Evolutionary conservation across 768 basidiomycete species (phyloP), one percentile per base, ranked within the genome.

Genomic region (Auricularia auricula-judae): DNA sequence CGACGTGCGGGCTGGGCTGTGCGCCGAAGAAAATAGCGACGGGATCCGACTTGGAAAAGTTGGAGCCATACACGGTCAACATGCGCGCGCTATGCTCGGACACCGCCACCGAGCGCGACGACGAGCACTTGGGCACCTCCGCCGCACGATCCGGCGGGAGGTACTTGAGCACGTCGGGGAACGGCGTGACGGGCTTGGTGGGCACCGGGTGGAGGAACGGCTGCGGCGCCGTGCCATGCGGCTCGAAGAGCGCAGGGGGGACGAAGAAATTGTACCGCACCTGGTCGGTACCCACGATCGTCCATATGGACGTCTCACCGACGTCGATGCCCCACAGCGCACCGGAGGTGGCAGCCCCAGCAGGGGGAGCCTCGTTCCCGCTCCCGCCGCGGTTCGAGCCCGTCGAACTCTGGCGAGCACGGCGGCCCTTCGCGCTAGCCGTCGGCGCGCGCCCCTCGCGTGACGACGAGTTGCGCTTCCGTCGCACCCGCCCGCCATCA

Each of bases 281-380:
- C 83, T 93, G 89, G 71, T 95, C 92, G 67, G 90, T 93, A 69
- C 93, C 91, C 66, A 93, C 91, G 68, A 94, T 91, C 3, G 93
- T 94, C 93, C 93, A 95, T 29, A 93, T 89, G 72, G 91, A 92
- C 36, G 91, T 92, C 78, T 94, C 92, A 66, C 92, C 92, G 65
- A 93, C 92, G 73, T 94, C 92, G 63, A 93, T 87, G 71, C 87
- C 87, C 91, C 89, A 93, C 29, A 90, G 80, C 10, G 88, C 87
- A 62, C 88, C 91, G 4, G 88, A 91, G 56, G 86, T 84, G 47
- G 63, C 54, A 16, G 66, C 35, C 16, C 64, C 42, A 62, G 86
- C 86, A 42, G 85, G 83, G 51, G 82, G 72, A 64, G 91, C 89
- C 16, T 42, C 60, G 69, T 86, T 85, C 14, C 81, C 76, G 36